These are phyloP conservation scores for Rehmannia glutinosa DNA, from an alignment of 257 asterid species.

Conservation along the genomic window DNA sequence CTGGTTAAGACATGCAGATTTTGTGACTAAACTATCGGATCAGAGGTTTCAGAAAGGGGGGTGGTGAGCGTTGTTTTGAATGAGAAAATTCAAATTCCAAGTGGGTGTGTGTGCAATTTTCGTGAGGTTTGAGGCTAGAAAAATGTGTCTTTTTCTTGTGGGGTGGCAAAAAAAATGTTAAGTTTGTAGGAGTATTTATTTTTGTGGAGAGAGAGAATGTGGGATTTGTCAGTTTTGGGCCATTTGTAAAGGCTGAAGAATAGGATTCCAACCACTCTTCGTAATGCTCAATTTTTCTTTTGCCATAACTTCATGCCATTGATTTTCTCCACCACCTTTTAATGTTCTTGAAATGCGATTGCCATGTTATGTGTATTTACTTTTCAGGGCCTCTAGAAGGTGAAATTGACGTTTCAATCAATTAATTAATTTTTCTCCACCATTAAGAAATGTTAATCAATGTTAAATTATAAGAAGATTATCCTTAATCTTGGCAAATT, in stretches of 20 bases:
- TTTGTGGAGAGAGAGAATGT: too few relatives aligned
- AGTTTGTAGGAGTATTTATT: too few relatives aligned
- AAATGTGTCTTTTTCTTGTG: not conserved
- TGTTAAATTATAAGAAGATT: not conserved
- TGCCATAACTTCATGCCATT: too few relatives aligned
- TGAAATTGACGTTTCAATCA: not conserved
- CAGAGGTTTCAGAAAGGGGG: constrained; percentile 27
- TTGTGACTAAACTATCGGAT: constrained; percentile 63
- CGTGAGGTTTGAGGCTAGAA: not conserved
- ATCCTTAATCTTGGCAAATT: not conserved
- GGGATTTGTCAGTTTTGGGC: too few relatives aligned
- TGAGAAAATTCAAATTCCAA: constrained; percentile 3
- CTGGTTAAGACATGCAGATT: constrained; percentile 59
- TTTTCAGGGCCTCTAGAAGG: too few relatives aligned
- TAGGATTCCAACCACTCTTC: too few relatives aligned
- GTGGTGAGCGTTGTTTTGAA: constrained; percentile 11
- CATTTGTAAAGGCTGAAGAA: too few relatives aligned
- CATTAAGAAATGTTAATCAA: constrained; percentile 4
- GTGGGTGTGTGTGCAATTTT: not conserved
- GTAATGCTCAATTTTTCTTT: too few relatives aligned
- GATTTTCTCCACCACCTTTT: constrained; percentile 19
- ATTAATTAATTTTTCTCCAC: too few relatives aligned
- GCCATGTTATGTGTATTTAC: too few relatives aligned
- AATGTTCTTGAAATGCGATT: constrained; percentile 23
- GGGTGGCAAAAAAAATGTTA: too few relatives aligned